Conservation (phyloP, 176 grass and related monocot species). For the Musa troglodytarum region DNA sequence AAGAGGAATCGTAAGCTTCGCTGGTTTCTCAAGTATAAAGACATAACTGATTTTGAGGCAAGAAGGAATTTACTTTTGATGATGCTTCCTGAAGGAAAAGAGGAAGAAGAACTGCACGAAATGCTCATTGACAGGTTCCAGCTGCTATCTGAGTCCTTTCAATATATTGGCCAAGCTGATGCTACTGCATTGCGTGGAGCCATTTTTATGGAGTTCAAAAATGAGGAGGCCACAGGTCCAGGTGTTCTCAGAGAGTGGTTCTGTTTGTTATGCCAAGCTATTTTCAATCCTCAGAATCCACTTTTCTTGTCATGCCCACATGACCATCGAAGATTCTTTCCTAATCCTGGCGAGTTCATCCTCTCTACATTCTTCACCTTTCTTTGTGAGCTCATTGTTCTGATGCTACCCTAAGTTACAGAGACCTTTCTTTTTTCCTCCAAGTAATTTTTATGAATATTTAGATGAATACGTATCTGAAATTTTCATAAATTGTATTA, state of each 20-base stretch:
- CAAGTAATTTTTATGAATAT: too few relatives aligned
- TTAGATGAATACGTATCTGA: too few relatives aligned
- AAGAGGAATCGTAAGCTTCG: slow-evolving; percentile 58
- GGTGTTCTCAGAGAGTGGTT: slow-evolving; percentile 99
- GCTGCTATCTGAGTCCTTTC: slow-evolving; percentile 74
- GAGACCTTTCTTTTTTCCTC: too few relatives aligned
- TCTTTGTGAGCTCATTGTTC: too few relatives aligned
- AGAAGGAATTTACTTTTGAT: slow-evolving; percentile 85
- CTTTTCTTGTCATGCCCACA: slow-evolving; percentile 80
- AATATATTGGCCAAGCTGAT: slow-evolving; percentile 56
- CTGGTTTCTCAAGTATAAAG: slow-evolving; percentile 83
- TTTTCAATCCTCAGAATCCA: slow-evolving; percentile 89
- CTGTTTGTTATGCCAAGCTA: slow-evolving; percentile 69
- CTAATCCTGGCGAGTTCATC: slow-evolving; percentile 69
- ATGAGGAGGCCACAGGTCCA: slow-evolving; percentile 96
- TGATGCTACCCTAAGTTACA: too few relatives aligned
- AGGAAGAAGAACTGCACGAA: slow-evolving; percentile 89
- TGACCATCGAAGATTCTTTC: slow-evolving; percentile 78
- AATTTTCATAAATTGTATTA: too few relatives aligned
- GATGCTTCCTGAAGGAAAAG: slow-evolving; percentile 74
- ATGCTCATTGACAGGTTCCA: slow-evolving; percentile 86
- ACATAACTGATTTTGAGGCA: slow-evolving; percentile 68
- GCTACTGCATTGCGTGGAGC: slow-evolving; percentile 52
- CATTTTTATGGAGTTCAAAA: slow-evolving; percentile 99
- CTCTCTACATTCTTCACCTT: neutral